phyloP scores from a whole-genome alignment of 2,329 filamentous ascomycete species.

The Acrodontium crateriforme region DNA sequence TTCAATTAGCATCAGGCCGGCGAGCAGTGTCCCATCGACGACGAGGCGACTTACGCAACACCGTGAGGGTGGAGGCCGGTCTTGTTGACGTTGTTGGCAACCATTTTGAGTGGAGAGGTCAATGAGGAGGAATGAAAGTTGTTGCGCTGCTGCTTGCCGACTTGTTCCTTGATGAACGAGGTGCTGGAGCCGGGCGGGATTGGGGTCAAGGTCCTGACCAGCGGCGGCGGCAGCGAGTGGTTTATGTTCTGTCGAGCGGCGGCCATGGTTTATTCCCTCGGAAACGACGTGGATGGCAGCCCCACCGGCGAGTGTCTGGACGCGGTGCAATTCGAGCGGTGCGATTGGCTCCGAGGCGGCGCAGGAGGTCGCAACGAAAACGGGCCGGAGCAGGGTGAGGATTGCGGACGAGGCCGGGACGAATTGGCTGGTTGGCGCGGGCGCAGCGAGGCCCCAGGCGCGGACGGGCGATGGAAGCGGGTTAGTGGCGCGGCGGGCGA shows the following conservation, averaged over 20 bases:
- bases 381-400: conserved; percentile 21
- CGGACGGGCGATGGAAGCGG: too few species aligned
- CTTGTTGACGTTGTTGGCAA: conserved; percentile 59
- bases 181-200: conserved; percentile 29
- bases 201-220: conserved; percentile 13
- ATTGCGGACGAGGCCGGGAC: conserved; percentile 22
- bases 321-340: too few species aligned
- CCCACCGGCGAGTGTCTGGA: too few species aligned
- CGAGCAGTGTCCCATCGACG: too few species aligned
- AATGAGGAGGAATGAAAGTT: conserved; percentile 47
- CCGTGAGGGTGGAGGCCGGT: conserved; percentile 81
- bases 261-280: too few species aligned
- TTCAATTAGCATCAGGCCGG: too few species aligned
- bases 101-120: conserved; percentile 31
- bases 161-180: conserved; percentile 45
- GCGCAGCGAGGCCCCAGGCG: too few species aligned
- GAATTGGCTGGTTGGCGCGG: conserved; percentile 24
- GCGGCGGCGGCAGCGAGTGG: conserved; percentile 8
- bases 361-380: too few species aligned
- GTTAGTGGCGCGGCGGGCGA: too few species aligned
- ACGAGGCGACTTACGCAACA: conserved; percentile 65
- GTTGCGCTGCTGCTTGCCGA: conserved; percentile 42
- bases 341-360: too few species aligned
- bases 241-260: too few species aligned
- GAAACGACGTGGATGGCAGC: too few species aligned